A percentile compares a stretch with the other conserved stretches of the same genome.
Conservation (phyloP, 768 basidiomycete genomes). For the Macrolepiota albuminosa region DNA sequence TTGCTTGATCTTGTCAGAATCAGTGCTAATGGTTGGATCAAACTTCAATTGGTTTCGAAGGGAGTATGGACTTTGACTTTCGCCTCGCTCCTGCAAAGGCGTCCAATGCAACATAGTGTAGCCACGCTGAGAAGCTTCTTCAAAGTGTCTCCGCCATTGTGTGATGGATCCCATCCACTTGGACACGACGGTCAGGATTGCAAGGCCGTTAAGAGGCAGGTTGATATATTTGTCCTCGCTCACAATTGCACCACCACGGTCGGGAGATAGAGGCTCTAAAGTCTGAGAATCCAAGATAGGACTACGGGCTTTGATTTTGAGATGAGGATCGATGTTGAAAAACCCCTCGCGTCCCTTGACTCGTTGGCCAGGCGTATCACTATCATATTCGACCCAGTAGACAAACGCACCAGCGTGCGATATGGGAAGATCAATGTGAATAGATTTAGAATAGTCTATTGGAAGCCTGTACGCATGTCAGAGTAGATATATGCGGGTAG, state of each 20-base stretch:
- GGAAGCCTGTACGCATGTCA: constrained; percentile 55
- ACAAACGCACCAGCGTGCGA: constrained; percentile 95
- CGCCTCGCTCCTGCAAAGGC: constrained; percentile 88
- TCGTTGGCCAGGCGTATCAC: constrained; percentile 50
- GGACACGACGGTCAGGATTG: constrained; percentile 86
- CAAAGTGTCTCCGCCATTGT: constrained; percentile 76
- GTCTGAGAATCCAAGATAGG: constrained; percentile 59
- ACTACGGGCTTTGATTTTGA: constrained; percentile 69
- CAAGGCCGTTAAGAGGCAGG: constrained; percentile 82
- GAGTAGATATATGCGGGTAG: constrained; percentile 16
- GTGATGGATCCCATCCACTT: constrained; percentile 95
- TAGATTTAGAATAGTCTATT: constrained; percentile 81
- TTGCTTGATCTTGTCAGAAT: constrained; percentile 54
- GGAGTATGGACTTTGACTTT: constrained; percentile 89
- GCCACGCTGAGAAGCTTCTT: constrained; percentile 81
- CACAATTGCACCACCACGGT: constrained; percentile 43
- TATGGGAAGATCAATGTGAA: constrained; percentile 93
- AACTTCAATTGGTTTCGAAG: constrained; percentile 85
- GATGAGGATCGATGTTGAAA: constrained; percentile 93
- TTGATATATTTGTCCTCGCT: constrained; percentile 51
- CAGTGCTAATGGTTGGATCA: constrained; percentile 67
- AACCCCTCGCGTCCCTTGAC: constrained; percentile 85
- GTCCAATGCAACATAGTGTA: constrained; percentile 99
- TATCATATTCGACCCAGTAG: constrained; percentile 92
- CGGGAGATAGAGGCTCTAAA: constrained; percentile 45